phyloP scores from a whole-genome alignment of 1,139 yeast species.

The Diutina neorugosa region DNA sequence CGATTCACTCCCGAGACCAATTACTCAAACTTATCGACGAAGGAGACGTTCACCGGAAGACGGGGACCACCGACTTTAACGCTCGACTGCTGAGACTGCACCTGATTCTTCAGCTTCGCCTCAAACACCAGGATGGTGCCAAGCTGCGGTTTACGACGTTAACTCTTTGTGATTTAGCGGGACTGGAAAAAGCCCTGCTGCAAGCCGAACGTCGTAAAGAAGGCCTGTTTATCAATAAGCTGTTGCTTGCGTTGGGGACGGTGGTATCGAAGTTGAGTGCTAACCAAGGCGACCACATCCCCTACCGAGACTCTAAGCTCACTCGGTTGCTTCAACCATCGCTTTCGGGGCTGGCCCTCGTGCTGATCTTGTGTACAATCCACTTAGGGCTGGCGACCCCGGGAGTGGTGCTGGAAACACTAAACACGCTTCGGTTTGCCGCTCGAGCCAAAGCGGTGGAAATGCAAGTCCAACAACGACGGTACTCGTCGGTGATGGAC shows the following conservation, averaged over 20 bases:
- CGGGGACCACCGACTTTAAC: conserved; percentile 85
- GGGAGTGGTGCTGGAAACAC: conserved; percentile 49
- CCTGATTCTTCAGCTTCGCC: conserved; percentile 68
- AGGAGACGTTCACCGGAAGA: conserved; percentile 69
- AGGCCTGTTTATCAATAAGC: conserved; percentile 85
- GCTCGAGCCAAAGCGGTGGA: conserved; percentile 83
- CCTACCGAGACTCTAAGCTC: conserved; percentile 84
- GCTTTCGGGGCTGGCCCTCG: conserved; percentile 73
- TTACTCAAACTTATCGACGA: conserved; percentile 44
- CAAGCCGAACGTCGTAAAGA: conserved; percentile 79
- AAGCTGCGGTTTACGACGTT: conserved; percentile 42
- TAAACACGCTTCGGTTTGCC: conserved; percentile 82
- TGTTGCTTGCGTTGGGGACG: conserved; percentile 77
- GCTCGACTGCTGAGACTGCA: conserved; percentile 83
- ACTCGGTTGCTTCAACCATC: conserved; percentile 88
- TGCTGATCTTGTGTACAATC: conserved; percentile 81
- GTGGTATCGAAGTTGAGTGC: conserved; percentile 68
- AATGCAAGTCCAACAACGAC: conserved; percentile 43
- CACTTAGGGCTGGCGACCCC: conserved; percentile 35
- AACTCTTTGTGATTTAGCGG: conserved; percentile 90
- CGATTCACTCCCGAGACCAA: conserved; percentile 45
- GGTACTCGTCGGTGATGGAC: conserved; percentile 14
- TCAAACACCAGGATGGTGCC: conserved; percentile 19
- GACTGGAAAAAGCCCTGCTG: conserved; percentile 83
- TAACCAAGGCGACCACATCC: conserved; percentile 46